Conservation (phyloP, 2,329 filamentous ascomycete genomes). For the Epichloe festucae region DNA sequence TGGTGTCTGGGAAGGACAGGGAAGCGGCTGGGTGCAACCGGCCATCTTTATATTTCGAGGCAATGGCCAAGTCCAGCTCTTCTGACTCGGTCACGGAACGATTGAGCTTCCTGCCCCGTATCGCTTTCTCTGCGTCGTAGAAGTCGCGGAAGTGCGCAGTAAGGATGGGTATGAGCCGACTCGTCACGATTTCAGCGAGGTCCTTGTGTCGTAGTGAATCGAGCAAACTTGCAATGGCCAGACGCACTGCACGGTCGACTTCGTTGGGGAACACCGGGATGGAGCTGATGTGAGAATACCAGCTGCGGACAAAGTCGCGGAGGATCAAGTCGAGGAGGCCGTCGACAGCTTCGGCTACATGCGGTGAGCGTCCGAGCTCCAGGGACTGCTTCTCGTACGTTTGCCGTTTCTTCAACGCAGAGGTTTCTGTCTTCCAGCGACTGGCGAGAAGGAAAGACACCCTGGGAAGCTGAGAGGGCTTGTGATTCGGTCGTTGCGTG, state of each 20-base stretch:
- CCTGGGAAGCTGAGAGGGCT: slow-evolving; percentile 28
- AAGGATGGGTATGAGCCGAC: slow-evolving; percentile 72
- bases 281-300: slow-evolving; percentile 78
- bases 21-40: slow-evolving; percentile 78
- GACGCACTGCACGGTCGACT: slow-evolving; percentile 67
- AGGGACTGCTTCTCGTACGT: slow-evolving; percentile 57
- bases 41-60: slow-evolving; percentile 82
- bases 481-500: slow-evolving; percentile 36
- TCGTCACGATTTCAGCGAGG: slow-evolving; percentile 70
- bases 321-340: slow-evolving; percentile 62
- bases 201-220: slow-evolving; percentile 66
- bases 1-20: slow-evolving; percentile 71
- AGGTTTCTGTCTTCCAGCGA: slow-evolving; percentile 59
- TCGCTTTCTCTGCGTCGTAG: slow-evolving; percentile 74
- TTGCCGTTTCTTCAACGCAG: slow-evolving; percentile 50
- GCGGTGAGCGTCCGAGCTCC: slow-evolving; percentile 55
- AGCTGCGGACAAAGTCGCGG: slow-evolving; percentile 74
- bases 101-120: slow-evolving; percentile 78
- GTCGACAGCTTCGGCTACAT: slow-evolving; percentile 70
- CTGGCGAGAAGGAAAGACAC: slow-evolving; percentile 47
- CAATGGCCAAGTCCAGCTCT: slow-evolving; percentile 88
- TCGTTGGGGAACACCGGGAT: slow-evolving; percentile 73
- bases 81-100: slow-evolving; percentile 89
- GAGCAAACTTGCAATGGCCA: slow-evolving; percentile 56
- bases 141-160: slow-evolving; percentile 85